Percentiles rank a stretch among this genome's conserved stretches.
Conservation (phyloP, 2,329 filamentous ascomycete species). For the Trichoderma sp. region DNA sequence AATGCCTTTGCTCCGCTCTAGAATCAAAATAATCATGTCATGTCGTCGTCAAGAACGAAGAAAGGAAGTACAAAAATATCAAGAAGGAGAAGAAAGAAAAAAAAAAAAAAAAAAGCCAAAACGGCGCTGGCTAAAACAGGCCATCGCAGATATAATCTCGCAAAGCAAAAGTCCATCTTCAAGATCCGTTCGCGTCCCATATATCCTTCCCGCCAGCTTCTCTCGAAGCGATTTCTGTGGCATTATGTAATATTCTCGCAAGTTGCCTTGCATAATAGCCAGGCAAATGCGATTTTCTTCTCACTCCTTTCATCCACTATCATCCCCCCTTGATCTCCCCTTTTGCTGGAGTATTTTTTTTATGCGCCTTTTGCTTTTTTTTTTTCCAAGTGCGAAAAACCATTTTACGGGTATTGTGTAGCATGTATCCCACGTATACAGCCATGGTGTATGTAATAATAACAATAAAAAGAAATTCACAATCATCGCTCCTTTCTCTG, state of each 20-base stretch:
- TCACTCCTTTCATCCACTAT: neutral
- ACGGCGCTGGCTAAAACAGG: conserved; percentile 8
- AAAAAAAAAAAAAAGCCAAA: conserved; percentile 13
- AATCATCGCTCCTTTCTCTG: conserved; percentile 1
- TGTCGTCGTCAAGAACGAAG: conserved; percentile 29
- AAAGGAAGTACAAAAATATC: conserved; percentile 22
- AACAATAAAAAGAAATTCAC: neutral
- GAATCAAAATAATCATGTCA: conserved; percentile 29
- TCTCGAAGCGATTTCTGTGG: conserved; percentile 9
- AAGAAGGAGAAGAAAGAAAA: neutral
- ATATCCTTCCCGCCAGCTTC: conserved; percentile 18
- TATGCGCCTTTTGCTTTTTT: neutral
- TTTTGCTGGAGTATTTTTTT: neutral
- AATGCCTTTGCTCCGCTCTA: conserved; percentile 27
- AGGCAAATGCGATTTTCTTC: neutral
- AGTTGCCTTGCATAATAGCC: conserved; percentile 14
- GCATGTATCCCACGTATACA: neutral
- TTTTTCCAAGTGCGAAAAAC: neutral
- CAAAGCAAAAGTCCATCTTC: conserved; percentile 9
- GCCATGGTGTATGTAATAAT: neutral
- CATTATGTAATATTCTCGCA: conserved; percentile 20
- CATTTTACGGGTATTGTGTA: conserved; percentile 17
- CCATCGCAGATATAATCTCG: conserved; percentile 12
- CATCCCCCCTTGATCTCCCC: neutral
- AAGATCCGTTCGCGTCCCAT: conserved; percentile 17